A percentile compares a stretch with the other conserved stretches of the same genome.
phyloP scores from a whole-genome alignment of 2,329 filamentous ascomycete species.

The Fusarium sp. region DNA sequence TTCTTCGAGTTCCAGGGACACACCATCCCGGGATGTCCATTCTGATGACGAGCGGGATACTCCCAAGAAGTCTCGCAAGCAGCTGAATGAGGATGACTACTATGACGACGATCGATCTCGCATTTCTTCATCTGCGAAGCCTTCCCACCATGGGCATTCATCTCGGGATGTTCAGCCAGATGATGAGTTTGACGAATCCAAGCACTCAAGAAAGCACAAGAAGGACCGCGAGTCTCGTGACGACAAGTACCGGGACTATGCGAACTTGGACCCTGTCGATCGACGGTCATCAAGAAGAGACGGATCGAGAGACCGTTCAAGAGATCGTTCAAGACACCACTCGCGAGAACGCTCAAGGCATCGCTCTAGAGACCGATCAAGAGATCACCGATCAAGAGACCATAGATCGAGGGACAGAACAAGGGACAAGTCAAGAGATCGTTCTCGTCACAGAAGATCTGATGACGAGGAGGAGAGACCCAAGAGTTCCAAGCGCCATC shows the following conservation, averaged over 20 bases:
- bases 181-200: conserved; percentile 35
- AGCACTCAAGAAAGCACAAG: conserved; percentile 34
- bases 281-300: conserved; percentile 33
- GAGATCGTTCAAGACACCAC: conserved; percentile 7
- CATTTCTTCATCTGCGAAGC: conserved; percentile 21
- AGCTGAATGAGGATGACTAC: conserved; percentile 30
- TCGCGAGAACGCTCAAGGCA: conserved; percentile 17
- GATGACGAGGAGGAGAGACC: conserved; percentile 55
- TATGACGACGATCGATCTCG: conserved; percentile 38
- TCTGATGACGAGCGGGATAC: conserved; percentile 32
- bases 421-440: conserved; percentile 32
- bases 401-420: conserved; percentile 12
- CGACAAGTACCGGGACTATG: conserved; percentile 26
- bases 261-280: conserved; percentile 29
- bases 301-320: conserved; percentile 33
- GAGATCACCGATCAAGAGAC: conserved; percentile 5
- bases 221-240: conserved; percentile 37
- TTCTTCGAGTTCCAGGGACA: conserved; percentile 30
- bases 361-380: conserved; percentile 11
- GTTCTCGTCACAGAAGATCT: conserved; percentile 32
- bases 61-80: conserved; percentile 26
- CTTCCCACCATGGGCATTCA: conserved; percentile 36
- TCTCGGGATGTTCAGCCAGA: conserved; percentile 43
- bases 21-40: conserved; percentile 32
- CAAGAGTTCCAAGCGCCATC: conserved; percentile 56